Base-by-base conservation (phyloP, 192 early-diverging fungal species). In the Martensiomyces pterosporus region DNA sequence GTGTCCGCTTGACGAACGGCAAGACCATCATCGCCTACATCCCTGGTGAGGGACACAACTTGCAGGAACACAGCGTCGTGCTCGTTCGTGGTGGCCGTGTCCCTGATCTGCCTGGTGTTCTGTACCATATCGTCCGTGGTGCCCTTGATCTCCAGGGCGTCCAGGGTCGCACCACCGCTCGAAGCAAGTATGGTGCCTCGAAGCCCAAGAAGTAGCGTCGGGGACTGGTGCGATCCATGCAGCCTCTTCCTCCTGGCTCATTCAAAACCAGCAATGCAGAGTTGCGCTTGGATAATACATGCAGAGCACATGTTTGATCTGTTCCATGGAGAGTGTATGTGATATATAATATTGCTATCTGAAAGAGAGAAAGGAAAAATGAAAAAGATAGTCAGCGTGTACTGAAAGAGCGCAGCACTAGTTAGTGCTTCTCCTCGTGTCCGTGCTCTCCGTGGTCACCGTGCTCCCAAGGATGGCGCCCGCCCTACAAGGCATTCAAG, bases 21-120 rank as follows among this genome's bases (percentile, higher is more conserved):
- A 92, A 92, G 64, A 81, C 88, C 18, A 80, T 98, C 14, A 84
- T 88, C 38, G 93, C 93, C 13, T 97, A 98, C 77, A 98, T 98
- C 73, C 93, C 93, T 4, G 95, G 95, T 43, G 95, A 98, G 66
- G 94, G 94, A 12, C 95, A 98, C 79, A 97, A 94, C 57, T 73
- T 98, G 55, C 93, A 95, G 78, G 95, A 98, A 64, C 94, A 98
- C 72, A 91, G 89, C 24, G 92, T 95, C 21, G 95, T 98, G 15
- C 67, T 98, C 32, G 91, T 98, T 9, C 78, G 92, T 27, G 95
- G 95, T 18, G 95, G 95, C 33, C 85, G 93, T 80, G 90, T 95
- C 2, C 84, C 88, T 15, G 95, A 97, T 88, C 82, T 94, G 52
- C 93, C 93, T n/a, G 93, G 95, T 84, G 92, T 98, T 4, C 79